Evolutionary conservation across 306 rosid genomes (phyloP).

Genomic region (Nissolia schottii): DNA sequence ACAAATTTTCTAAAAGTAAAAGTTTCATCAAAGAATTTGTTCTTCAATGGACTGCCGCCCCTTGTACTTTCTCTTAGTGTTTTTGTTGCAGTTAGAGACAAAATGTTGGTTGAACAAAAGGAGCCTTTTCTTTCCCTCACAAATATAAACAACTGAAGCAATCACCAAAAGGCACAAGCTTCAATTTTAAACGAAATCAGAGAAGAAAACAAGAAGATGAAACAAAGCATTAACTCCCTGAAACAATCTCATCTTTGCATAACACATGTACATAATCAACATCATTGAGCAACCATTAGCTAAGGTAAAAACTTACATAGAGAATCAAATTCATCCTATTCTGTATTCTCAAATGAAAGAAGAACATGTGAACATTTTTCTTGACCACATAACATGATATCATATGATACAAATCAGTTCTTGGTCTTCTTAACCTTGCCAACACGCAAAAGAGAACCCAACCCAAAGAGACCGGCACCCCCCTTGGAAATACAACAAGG

Average conservation of each 20-base stretch:
- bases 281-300: not conserved
- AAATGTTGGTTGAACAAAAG: slow-evolving; percentile 16
- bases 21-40: slow-evolving; percentile 8
- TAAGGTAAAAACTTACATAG: no score
- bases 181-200: slow-evolving; percentile 3
- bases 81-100: slow-evolving; percentile 10
- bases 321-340: no score
- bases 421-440: slow-evolving; percentile 54
- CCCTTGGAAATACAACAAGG: slow-evolving; percentile 60
- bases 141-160: slow-evolving; percentile 17
- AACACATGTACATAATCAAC: slow-evolving; percentile 16
- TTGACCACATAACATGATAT: not conserved
- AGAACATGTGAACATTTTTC: no score
- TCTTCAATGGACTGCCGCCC: slow-evolving; percentile 10
- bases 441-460: slow-evolving; percentile 53
- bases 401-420: slow-evolving; percentile 36
- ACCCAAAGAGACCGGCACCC: slow-evolving; percentile 52
- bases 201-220: slow-evolving; percentile 14
- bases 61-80: not conserved
- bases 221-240: slow-evolving; percentile 31
- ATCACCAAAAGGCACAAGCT: slow-evolving; percentile 12
- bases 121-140: slow-evolving; percentile 10
- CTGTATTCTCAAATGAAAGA: no score
- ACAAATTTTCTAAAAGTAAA: not conserved
- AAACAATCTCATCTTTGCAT: not conserved